Evolutionary conservation across 2,329 filamentous ascomycete species (phyloP).

Genomic region (Trichophyton benhamiae): DNA sequence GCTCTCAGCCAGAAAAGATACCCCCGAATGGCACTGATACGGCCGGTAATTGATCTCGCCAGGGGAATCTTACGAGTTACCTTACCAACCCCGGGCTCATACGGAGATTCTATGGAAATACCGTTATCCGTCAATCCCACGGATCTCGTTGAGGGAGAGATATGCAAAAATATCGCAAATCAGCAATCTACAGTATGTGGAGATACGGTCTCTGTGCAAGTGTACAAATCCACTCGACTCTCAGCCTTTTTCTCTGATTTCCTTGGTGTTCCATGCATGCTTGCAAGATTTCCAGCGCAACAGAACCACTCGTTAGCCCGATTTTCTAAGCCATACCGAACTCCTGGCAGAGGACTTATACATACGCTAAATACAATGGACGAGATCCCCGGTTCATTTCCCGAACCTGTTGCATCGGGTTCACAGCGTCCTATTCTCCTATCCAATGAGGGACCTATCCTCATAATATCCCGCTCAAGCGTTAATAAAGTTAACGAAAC

Average conservation of each 20-base stretch:
- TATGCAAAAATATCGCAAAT: constrained; percentile 22
- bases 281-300: constrained; percentile 70
- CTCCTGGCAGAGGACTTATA: not conserved
- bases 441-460: constrained; percentile 87
- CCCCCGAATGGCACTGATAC: constrained; percentile 74
- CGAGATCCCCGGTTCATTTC: constrained; percentile 43
- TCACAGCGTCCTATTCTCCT: constrained; percentile 56
- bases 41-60: constrained; percentile 60
- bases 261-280: constrained; percentile 64
- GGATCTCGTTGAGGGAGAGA: constrained; percentile 34
- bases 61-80: constrained; percentile 52
- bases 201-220: constrained; percentile 57
- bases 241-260: constrained; percentile 65
- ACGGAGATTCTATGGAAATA: not conserved
- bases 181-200: constrained; percentile 64
- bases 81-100: constrained; percentile 25
- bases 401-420: constrained; percentile 21
- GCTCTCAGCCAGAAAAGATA: constrained; percentile 82
- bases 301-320: constrained; percentile 41
- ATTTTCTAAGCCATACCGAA: constrained; percentile 46
- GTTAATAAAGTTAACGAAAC: constrained; percentile 63
- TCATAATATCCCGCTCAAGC: constrained; percentile 69
- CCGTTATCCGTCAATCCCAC: not conserved
- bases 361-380: constrained; percentile 35
- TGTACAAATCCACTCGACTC: constrained; percentile 55